These are phyloP conservation scores for Trypanosoma rangeli DNA, from an alignment of 208 protist species.

Conservation along the genomic window DNA sequence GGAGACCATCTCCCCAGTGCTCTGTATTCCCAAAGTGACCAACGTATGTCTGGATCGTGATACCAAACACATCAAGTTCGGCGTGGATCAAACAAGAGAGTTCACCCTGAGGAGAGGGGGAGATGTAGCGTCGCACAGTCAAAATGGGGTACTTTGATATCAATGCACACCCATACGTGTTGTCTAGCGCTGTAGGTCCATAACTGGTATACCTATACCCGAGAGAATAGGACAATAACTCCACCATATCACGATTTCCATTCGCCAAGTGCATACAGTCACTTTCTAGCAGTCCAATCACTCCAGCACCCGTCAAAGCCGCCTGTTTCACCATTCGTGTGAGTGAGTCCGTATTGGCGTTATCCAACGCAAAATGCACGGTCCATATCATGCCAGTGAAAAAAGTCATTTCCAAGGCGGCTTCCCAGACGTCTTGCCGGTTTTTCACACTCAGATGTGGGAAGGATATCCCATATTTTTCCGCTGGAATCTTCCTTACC, in stretches of 20 bases:
- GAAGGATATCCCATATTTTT: constrained; percentile 4
- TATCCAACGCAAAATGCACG: constrained; percentile 78
- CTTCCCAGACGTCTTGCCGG: constrained; percentile 49
- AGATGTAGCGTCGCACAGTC: constrained; percentile 61
- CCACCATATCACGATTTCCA: constrained; percentile 74
- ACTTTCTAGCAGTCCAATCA: constrained; percentile 74
- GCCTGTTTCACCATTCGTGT: constrained; percentile 48
- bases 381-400: constrained; percentile 86
- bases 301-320: constrained; percentile 40
- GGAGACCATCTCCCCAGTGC: constrained; percentile 81
- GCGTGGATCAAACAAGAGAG: constrained; percentile 71
- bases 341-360: constrained; percentile 74
- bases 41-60: constrained; percentile 69
- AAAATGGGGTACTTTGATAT: constrained; percentile 77
- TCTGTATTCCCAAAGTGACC: constrained; percentile 86
- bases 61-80: constrained; percentile 63
- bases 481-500: background rate
- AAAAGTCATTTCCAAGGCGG: constrained; percentile 65
- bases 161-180: constrained; percentile 80
- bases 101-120: constrained; percentile 76
- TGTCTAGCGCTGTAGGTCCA: constrained; percentile 72
- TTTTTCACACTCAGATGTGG: constrained; percentile 18
- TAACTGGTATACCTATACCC: constrained; percentile 80
- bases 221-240: constrained; percentile 75
- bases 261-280: constrained; percentile 74